Evolutionary conservation across 2,329 filamentous ascomycete species (phyloP).

Genomic region (Colletotrichum neosansevieriae): DNA sequence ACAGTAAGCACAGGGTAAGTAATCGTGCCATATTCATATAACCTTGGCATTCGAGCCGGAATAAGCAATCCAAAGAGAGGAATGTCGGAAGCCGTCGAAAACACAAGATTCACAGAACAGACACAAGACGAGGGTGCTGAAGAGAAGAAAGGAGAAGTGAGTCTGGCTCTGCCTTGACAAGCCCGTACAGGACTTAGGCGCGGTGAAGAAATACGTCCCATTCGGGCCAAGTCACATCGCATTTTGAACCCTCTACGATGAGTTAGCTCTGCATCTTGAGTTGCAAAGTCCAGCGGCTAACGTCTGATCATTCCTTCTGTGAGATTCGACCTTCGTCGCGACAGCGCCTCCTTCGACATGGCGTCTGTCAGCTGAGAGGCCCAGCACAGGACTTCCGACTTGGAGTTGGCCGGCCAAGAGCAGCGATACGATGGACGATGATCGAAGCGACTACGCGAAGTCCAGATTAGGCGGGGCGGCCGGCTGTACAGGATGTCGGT

Average conservation of each 20-base stretch:
- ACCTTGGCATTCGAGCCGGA: neutral
- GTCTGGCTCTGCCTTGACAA: too few relatives aligned
- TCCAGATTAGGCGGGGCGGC: too few relatives aligned
- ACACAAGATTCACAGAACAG: neutral
- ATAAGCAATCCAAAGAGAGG: neutral
- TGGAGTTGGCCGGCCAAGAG: neutral
- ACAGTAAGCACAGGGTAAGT: neutral
- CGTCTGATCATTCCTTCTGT: conserved; percentile 15
- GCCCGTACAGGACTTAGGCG: neutral
- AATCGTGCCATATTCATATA: conserved; percentile 11
- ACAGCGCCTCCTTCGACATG: conserved; percentile 17
- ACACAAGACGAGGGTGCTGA: conserved; percentile 6
- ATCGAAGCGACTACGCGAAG: too few relatives aligned
- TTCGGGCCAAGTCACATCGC: conserved; percentile 18
- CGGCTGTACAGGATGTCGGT: too few relatives aligned
- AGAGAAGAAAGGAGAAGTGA: neutral
- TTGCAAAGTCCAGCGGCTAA: neutral
- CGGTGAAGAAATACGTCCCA: neutral
- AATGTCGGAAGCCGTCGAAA: conserved; percentile 14
- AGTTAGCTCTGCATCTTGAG: conserved; percentile 9
- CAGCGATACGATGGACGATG: too few relatives aligned
- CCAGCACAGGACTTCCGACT: neutral
- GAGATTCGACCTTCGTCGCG: neutral
- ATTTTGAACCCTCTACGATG: neutral
- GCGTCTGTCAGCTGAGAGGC: conserved; percentile 19